phyloP scores from a whole-genome alignment of 768 basidiomycete genomes.

The Kwoniella sp. region DNA sequence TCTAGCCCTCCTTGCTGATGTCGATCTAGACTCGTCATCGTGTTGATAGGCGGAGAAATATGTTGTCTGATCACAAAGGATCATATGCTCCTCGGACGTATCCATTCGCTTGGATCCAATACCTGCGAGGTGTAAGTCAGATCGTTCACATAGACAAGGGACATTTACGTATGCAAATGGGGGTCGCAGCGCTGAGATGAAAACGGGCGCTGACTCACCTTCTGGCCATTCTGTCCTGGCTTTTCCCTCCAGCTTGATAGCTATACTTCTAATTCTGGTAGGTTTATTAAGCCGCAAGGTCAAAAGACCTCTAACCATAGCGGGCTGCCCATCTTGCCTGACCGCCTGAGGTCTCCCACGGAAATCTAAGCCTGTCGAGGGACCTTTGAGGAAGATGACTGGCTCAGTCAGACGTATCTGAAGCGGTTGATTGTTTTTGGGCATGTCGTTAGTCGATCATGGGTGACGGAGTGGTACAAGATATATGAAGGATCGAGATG shows the following conservation, averaged over 20 bases:
- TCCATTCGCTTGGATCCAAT: conserved; percentile 75
- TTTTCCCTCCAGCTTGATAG: conserved; percentile 73
- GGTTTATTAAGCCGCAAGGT: conserved; percentile 71
- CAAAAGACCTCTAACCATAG: conserved; percentile 68
- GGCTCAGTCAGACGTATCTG: conserved; percentile 70
- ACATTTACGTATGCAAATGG: background rate
- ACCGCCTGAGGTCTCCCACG: conserved; percentile 51
- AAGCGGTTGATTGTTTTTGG: conserved; percentile 42
- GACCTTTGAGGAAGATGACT: conserved; percentile 67
- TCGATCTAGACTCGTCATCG: conserved; percentile 43
- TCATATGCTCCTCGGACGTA: conserved; percentile 72
- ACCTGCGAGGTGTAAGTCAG: conserved; percentile 47
- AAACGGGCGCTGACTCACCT: conserved; percentile 70
- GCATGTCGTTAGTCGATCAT: conserved; percentile 27
- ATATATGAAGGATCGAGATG: background rate
- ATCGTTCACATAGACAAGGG: background rate
- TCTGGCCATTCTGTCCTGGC: conserved; percentile 78
- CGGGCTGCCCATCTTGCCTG: conserved; percentile 59
- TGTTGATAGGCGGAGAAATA: conserved; percentile 66
- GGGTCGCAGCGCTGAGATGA: background rate
- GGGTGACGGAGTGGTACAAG: background rate
- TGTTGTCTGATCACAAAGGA: conserved; percentile 70
- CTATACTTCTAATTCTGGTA: conserved; percentile 81
- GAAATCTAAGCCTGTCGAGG: conserved; percentile 55
- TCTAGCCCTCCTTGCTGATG: conserved; percentile 59